Percentiles rank a stretch among this genome's conserved stretches.
Conservation (phyloP, 805 yeast species). For the Myxozyma geophila region DNA sequence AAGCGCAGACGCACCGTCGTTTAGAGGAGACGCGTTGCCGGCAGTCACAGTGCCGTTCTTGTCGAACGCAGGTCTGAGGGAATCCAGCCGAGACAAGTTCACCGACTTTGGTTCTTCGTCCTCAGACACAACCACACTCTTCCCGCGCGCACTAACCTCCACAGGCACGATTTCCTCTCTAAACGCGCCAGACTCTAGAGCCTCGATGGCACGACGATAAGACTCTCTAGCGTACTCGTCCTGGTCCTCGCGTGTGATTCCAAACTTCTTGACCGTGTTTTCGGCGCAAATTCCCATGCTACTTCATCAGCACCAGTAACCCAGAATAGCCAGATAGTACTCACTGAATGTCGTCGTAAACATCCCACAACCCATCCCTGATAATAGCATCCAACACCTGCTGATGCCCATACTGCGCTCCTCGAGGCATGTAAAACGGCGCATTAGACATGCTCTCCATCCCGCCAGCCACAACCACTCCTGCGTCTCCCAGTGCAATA, state of each 20-base stretch:
- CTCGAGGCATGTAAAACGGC: slow-evolving; percentile 63
- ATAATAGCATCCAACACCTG: slow-evolving; percentile 63
- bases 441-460: slow-evolving; percentile 96
- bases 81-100: slow-evolving; percentile 68
- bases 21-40: slow-evolving; percentile 89
- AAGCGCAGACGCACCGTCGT: slow-evolving; percentile 95
- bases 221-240: slow-evolving; percentile 81
- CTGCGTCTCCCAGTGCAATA: slow-evolving; percentile 84
- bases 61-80: slow-evolving; percentile 89
- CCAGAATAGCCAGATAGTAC: slow-evolving; percentile 1
- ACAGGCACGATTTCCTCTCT: slow-evolving; percentile 79
- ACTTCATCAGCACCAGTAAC: background rate
- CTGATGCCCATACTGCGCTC: slow-evolving; percentile 55
- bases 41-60: slow-evolving; percentile 95
- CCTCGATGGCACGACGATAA: slow-evolving; percentile 76
- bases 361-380: slow-evolving; percentile 88
- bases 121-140: slow-evolving; percentile 65
- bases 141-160: slow-evolving; percentile 68
- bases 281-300: slow-evolving; percentile 96
- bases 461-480: slow-evolving; percentile 94
- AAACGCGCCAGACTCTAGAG: slow-evolving; percentile 76
- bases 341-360: slow-evolving; percentile 63
- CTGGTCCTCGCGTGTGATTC: slow-evolving; percentile 77
- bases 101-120: slow-evolving; percentile 81
- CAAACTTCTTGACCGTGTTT: slow-evolving; percentile 83